These are phyloP conservation scores for Daedaleopsis nitida DNA, from an alignment of 768 basidiomycete species.

Conservation along the genomic window DNA sequence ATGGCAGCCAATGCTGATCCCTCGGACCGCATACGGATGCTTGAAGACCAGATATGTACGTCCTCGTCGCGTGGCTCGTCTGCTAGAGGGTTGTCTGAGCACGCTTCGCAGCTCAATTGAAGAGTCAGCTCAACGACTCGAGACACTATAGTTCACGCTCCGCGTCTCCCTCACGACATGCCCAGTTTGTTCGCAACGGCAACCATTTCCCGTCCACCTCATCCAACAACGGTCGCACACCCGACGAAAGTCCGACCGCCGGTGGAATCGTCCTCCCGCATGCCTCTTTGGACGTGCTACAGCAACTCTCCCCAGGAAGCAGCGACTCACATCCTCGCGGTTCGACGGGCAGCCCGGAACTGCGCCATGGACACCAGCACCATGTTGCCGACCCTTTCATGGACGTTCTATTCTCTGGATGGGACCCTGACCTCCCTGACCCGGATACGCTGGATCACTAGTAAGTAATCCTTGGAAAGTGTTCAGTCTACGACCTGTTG, in stretches of 20 bases:
- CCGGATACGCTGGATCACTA: conserved; percentile 74
- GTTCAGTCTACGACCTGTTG: not conserved
- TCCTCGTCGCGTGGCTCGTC: conserved; percentile 4
- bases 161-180: conserved; percentile 36
- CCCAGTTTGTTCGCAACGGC: conserved; percentile 18
- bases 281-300: conserved; percentile 28
- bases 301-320: conserved; percentile 24
- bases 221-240: conserved; percentile 21
- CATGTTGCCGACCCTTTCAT: conserved; percentile 53
- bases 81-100: not conserved
- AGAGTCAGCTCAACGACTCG: conserved; percentile 60
- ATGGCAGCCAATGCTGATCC: conserved; percentile 80
- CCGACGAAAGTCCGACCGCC: conserved; percentile 29
- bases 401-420: conserved; percentile 73
- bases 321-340: conserved; percentile 25
- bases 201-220: conserved; percentile 14
- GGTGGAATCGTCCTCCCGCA: conserved; percentile 30
- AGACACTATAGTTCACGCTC: conserved; percentile 40
- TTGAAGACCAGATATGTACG: conserved; percentile 77
- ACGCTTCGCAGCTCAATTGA: conserved; percentile 55
- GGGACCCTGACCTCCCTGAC: conserved; percentile 85
- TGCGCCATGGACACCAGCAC: conserved; percentile 38
- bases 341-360: conserved; percentile 56
- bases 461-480: conserved; percentile 42
- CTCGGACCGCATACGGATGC: conserved; percentile 71